These are phyloP conservation scores for Phytophthora pisi DNA, from an alignment of 352 stramenopile species.

Conservation along the genomic window DNA sequence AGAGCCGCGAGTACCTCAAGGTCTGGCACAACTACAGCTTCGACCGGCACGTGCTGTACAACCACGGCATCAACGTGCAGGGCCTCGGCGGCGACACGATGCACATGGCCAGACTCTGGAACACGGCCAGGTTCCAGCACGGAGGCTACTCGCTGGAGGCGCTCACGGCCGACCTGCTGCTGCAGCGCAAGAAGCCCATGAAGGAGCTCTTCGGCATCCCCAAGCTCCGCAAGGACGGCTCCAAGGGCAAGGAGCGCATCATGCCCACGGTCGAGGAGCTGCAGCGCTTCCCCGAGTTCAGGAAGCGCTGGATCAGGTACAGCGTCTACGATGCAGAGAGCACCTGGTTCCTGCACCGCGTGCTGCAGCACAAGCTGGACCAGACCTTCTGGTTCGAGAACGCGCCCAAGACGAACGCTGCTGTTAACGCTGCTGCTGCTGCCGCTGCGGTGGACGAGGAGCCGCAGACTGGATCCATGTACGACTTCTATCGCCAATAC, in stretches of 20 bases:
- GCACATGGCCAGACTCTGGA: slow-evolving; percentile 98
- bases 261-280: slow-evolving; percentile 83
- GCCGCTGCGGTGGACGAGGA: not conserved
- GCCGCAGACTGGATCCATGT: slow-evolving; percentile 80
- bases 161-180: slow-evolving; percentile 87
- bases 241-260: slow-evolving; percentile 82
- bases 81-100: slow-evolving; percentile 98
- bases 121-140: slow-evolving; percentile 81
- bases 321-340: slow-evolving; percentile 97
- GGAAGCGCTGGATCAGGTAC: slow-evolving; percentile 96
- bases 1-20: slow-evolving; percentile 91
- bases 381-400: slow-evolving; percentile 90
- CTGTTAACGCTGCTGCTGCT: not conserved
- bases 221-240: slow-evolving; percentile 96
- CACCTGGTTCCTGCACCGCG: slow-evolving; percentile 95
- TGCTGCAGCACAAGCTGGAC: slow-evolving; percentile 90
- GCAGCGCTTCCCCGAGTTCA: slow-evolving; percentile 86
- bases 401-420: not conserved
- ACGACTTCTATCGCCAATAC: slow-evolving; percentile 97
- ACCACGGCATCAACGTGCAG: slow-evolving; percentile 94
- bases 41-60: slow-evolving; percentile 98
- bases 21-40: slow-evolving; percentile 99
- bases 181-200: slow-evolving; percentile 95
- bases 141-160: slow-evolving; percentile 96
- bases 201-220: slow-evolving; percentile 97